phyloP scores from a whole-genome alignment of 2,329 filamentous ascomycete genomes.

The Colletotrichum musicola region DNA sequence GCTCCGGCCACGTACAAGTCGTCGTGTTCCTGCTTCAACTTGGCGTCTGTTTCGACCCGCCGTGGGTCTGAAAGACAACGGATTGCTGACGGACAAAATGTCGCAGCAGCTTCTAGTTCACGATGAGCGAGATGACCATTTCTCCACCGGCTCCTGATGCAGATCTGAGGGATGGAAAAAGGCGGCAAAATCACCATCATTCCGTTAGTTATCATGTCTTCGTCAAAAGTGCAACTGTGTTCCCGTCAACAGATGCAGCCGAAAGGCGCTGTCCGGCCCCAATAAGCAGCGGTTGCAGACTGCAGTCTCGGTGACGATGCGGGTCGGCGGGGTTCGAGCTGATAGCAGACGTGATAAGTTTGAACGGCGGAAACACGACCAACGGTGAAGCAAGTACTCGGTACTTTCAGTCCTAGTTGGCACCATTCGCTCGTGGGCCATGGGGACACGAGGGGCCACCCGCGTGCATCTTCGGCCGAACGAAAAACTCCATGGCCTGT shows the following conservation, averaged over 20 bases:
- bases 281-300: slow-evolving; percentile 13
- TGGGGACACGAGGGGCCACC: not conserved
- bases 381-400: slow-evolving; percentile 3
- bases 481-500: slow-evolving; percentile 5
- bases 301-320: slow-evolving; percentile 24
- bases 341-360: slow-evolving; percentile 29
- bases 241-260: not conserved
- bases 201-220: not conserved
- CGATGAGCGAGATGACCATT: not conserved
- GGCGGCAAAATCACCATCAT: not conserved
- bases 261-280: not conserved
- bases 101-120: slow-evolving; percentile 6
- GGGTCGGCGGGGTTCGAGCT: slow-evolving; percentile 10
- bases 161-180: not conserved
- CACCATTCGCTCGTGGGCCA: not conserved
- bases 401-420: slow-evolving; percentile 1
- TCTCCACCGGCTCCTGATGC: too few relatives aligned
- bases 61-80: not conserved
- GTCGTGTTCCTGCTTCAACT: slow-evolving; percentile 18
- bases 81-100: not conserved
- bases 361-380: slow-evolving; percentile 25
- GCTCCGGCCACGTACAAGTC: slow-evolving; percentile 17
- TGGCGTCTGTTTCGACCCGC: slow-evolving; percentile 16
- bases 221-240: not conserved
- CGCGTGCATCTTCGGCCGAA: slow-evolving; percentile 12